Evolutionary conservation across 768 basidiomycete species (phyloP), one percentile per base, ranked within the genome.

Genomic region (Kwoniella pini): DNA sequence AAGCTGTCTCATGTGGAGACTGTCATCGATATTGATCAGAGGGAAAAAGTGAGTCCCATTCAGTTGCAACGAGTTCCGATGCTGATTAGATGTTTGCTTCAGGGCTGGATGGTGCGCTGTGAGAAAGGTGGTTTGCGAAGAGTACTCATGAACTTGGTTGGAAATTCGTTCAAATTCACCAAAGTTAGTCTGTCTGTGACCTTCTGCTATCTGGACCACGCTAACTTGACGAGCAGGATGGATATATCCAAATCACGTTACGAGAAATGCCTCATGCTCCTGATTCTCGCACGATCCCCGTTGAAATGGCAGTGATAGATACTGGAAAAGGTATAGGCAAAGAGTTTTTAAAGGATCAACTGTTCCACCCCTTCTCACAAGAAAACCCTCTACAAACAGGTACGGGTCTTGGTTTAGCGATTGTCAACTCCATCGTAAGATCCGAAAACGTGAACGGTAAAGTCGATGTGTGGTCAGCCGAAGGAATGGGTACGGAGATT

Each of bases 301-400:
- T 95, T 46, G 92, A 96, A 73, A 81, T 97, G 53, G 83, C 85
- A 24, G 91, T 97, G 6, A 82, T 85, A 52, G 93, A 97, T 75
- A 91, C 91, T 3, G 93, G 93, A 49, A 97, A 94, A 85, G 93
- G 93, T 22, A 97, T 97, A 64, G 92, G 90, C 73, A 89, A 89
- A 68, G 88, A 89, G 60, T 97, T 97, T 79, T 80, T 95, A 60
- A 90, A 91, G 84, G 92, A 96, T 69, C 90, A 94, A 80, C 82
- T 97, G 4, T 97, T 96, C 81, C 94, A 95, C 68, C 94, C 94
- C 0, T 97, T 97, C 80, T 92, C 92, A 0, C 94, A 97, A 80
- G 94, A 96, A 78, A 94, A 95, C 67, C 92, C 93, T 0, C 77
- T 95, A 4, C 91, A 94, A 71, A 87, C 91, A 1, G 93, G 93